Base-by-base conservation (phyloP, 2,329 filamentous ascomycete species). In the Alternaria consortialis region DNA sequence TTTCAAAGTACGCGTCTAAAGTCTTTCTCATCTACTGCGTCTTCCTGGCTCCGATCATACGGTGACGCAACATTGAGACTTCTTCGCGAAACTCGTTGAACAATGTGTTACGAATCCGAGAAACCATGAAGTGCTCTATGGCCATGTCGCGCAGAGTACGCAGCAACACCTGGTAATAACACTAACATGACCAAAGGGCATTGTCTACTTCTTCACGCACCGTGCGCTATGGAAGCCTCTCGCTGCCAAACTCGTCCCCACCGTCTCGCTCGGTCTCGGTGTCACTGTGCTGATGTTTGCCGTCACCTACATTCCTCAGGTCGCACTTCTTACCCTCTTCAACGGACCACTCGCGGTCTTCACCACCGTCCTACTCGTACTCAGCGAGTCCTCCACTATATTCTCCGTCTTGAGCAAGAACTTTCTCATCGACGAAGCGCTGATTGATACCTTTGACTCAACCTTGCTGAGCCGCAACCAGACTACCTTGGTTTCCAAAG, bases 371-470 rank as follows among this genome's bases (percentile, higher is more conserved):
- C 80, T 93, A 8, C 84, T 94, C 20, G 87, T 92, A 5, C 77
- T 78, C 48, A 82, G 80, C 64, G 83, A 85, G 67, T 79, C 78
- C 63, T 83, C 81, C 42, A 84, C 83, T 15, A 78, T 84, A 55
- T 83, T 83, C 69, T 83, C 80, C 58, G 75, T 87, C 32, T 74
- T 90, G n/a, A 83, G 84, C 44, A 88, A 89, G 70, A 90, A 86
- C 42, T 94, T 93, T 75, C 80, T 97, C 37, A 86, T 97, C 44
- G 88, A 92, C 66, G 92, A 96, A 63, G 91, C 92, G 0, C 83
- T 97, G 34, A 84, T 95, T 27, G 93, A 97, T 77, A 94, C 92
- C 0, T 97, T 97, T 76, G 94, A 97, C 74, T 93, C 91, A 17
- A 84, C 83, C 0, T 81, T 90, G 2, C 69, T 90, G 3, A 81